Evolutionary conservation across 805 yeast species (phyloP), one percentile per base, ranked within the genome.

Genomic region (Yamadazyma takamatsuzukensis): DNA sequence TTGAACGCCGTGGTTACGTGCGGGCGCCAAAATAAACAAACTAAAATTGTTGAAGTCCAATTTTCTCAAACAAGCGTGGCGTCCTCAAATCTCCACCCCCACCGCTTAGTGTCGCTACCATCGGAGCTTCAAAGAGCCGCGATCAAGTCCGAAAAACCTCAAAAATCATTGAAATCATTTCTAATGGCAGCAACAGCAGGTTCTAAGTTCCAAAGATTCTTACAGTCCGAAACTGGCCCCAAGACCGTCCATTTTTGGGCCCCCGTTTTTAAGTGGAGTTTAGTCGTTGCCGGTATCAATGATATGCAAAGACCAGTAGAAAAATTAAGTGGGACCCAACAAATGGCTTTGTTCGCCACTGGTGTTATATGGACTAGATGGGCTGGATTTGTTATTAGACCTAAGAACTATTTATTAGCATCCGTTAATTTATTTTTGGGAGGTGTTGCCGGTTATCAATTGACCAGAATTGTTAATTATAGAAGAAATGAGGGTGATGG

Each of bases 301-400:
- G 98, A 90, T 60, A 66, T 83, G 42, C 71, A 76, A 43, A 80
- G 97, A 64, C 97, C 98, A 2, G 96, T 87, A 24, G 96, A 90
- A 52, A 80, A 81, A 50, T 71, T 90, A 30, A 80, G 93, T 22
- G 96, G 97, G 37, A 80, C 95, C 15, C 95, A 85, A 61, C 89
- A 83, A 64, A 56, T 77, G 39, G 95, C 97, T 2, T 70, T 90
- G 37, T 72, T 84, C 48, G 88, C 89, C 29, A 90, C 98, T 1
- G 98, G 97, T 34, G 77, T 78, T 33, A 87, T 90, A 49, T 90
- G 98, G 98, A 90, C 98, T 21, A 78, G 98, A 60, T 90, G 97
- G 97, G 88, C 96, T 11, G 72, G 70, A 1, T 76, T 89, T 62
- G 93, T 89, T 43, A 90, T 90, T 54, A 78, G 68, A 44, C 98